Evolutionary conservation across 805 yeast genomes (phyloP).

Genomic region (Candida sithepensis): DNA sequence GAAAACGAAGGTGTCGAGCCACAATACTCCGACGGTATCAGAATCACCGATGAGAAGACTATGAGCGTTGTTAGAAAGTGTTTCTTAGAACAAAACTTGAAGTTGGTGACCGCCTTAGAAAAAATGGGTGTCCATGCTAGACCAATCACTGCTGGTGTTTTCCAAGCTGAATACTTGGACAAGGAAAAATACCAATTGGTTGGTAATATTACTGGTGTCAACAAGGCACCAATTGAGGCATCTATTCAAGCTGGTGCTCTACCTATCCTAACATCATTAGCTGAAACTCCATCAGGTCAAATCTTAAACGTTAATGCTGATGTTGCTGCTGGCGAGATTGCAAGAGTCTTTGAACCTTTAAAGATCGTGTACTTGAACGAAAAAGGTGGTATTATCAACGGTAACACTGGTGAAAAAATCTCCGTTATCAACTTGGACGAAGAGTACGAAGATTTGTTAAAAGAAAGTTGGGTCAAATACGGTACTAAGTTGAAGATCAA

Average conservation of each 20-base stretch:
- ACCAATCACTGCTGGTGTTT: conserved; percentile 97
- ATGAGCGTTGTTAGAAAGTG: conserved; percentile 96
- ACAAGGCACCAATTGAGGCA: conserved; percentile 88
- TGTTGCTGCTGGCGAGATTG: conserved; percentile 97
- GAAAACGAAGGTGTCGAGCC: conserved; percentile 96
- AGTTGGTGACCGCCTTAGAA: conserved; percentile 93
- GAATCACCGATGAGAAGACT: conserved; percentile 91
- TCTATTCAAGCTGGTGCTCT: conserved; percentile 94
- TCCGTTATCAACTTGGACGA: conserved; percentile 91
- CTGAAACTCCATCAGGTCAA: conserved; percentile 96
- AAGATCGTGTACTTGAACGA: conserved; percentile 95
- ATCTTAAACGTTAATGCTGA: conserved; percentile 97
- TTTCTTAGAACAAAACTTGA: conserved; percentile 91
- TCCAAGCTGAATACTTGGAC: conserved; percentile 88
- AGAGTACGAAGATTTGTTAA: conserved; percentile 86
- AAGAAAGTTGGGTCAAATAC: conserved; percentile 96
- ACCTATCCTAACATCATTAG: conserved; percentile 93
- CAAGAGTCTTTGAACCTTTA: conserved; percentile 94
- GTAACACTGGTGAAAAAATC: conserved; percentile 85
- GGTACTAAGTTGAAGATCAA: conserved; percentile 97
- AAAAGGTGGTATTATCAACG: conserved; percentile 95
- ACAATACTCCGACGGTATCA: conserved; percentile 90
- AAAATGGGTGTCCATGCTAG: conserved; percentile 96
- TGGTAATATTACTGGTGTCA: conserved; percentile 83
- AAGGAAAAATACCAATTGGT: conserved; percentile 88